Evolutionary conservation across 1,284 basidiomycete species (phyloP).

Genomic region (Naganishia sp.): DNA sequence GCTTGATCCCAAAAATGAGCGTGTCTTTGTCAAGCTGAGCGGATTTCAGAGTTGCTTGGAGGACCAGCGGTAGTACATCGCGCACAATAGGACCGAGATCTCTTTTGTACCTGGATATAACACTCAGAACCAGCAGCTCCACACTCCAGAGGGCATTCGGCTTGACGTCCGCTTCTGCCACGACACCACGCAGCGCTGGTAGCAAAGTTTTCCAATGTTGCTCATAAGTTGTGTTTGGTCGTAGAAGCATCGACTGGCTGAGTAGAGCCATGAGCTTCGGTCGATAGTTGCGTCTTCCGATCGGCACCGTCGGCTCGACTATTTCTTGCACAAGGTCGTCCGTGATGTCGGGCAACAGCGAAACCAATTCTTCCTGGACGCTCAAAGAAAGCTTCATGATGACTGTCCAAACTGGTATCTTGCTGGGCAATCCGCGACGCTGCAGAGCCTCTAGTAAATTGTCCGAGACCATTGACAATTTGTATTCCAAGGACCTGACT

Average conservation of each 20-base stretch:
- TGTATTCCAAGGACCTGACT: conserved; percentile 28
- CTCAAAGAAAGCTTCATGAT: conserved; percentile 30
- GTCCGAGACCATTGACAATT: conserved; percentile 32
- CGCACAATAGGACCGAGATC: conserved; percentile 20
- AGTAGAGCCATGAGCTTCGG: conserved; percentile 29
- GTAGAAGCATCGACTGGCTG: conserved; percentile 30
- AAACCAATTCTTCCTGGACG: conserved; percentile 31
- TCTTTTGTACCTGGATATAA: conserved; percentile 28
- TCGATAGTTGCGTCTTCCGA: conserved; percentile 6
- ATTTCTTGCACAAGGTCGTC: conserved; percentile 28
- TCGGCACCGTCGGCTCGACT: conserved; percentile 12
- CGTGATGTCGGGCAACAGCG: conserved; percentile 26
- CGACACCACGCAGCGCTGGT: not conserved
- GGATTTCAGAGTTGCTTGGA: not conserved
- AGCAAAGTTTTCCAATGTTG: conserved; percentile 17
- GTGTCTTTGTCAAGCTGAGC: conserved; percentile 16
- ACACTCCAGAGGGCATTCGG: conserved; percentile 15
- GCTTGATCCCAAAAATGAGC: conserved; percentile 23
- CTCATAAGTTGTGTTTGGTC: conserved; percentile 13
- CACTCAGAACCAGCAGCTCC: conserved; percentile 23
- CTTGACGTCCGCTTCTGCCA: conserved; percentile 11
- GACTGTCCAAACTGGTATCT: conserved; percentile 29
- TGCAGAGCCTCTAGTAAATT: conserved; percentile 5
- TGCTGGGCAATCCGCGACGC: conserved; percentile 4
- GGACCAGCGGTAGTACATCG: conserved; percentile 21